Base-by-base conservation (phyloP, 129 eudicot species). In the Tagetes erecta region DNA sequence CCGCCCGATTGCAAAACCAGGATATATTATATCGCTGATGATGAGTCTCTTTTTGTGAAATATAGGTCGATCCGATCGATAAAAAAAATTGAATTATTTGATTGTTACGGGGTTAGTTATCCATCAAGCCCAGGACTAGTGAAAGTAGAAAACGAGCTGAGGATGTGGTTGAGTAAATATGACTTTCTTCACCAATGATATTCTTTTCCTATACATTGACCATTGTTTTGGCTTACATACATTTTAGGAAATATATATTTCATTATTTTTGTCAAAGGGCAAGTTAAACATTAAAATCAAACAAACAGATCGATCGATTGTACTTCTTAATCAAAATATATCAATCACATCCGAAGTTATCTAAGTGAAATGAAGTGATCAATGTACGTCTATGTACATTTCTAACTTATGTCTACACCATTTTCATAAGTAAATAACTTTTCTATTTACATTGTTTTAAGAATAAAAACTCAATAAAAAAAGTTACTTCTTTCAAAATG, bases 121-220 rank as follows among this genome's bases (percentile, higher is more conserved):
- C 52, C 11, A 2, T 47, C 52, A 10, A 47, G 0, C 13, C 11
- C 14, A 47, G 11, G 52, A 47, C 13, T 47, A 47, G 52, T 47
- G 14, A 47, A 47, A 8, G 52, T 31, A 9, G 1, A 13, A 52
- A 14, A 5, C 1, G 52, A 20, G 27, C 27, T 20, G 27, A 8
- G 9, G 6, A 6, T n/a, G 31, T 5, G 6, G 8, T 12, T 3
- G 13, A n/a, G 58, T 67, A 27, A 67, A 36, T 69, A 5, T 34
- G 73, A 69, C 73, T 69, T 69, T 69, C 44, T 69, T 69, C n/a
- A 69, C 27, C 5, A 6, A 35, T 34, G 45, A 14, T 31, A 20
- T 11, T 46, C 2, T 46, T 47, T 11, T 47, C 11, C 52, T 2
- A 9, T 47, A 11, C 11, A 47, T 34, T 66, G 73, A 69, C 73